Evolutionary conservation across 2,329 filamentous ascomycete genomes (phyloP), one percentile per base, ranked within the genome.

Genomic region (Rhytidhysteron rufulum): DNA sequence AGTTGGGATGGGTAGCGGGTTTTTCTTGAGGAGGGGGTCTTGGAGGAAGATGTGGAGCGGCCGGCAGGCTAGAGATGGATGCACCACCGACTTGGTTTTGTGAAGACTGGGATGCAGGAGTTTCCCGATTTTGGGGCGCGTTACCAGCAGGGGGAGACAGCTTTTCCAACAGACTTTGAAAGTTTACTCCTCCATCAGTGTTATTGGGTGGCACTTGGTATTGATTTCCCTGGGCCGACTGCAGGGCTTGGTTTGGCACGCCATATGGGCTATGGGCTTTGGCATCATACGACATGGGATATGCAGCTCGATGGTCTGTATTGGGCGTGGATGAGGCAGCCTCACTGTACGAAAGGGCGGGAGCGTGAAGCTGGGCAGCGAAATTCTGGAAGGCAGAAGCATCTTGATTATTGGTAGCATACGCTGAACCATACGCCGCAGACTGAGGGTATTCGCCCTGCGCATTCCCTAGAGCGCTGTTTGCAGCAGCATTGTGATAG

Each of bases 11-110:
- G 36, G 71, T 72, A 42, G 66, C 57, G 39, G 68, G 67, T 54
- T 70, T 68, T 44, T 73, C 71, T 57, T 73, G 72, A 27, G 70
- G 66, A 43, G 71, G 72, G 31, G 71, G 72, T 45, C 69, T 64
- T 27, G 71, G 64, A 53, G 71, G 72, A 6, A 74, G 70, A 44
- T 57, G 63, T 41, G 63, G 51, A 33, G 67, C 62, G 41, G 62
- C 62, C 25, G 68, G 62, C 32, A 65, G 50, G 36, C 65, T 58
- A 11, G 66, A 58, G 17, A 62, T 48, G 22, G 63, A 29, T 22
- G 60, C 52, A 43, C 65, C 57, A 40, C 54, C 57, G 52, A 57
- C 55, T 34, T 60, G 60, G 35, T 56, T 40, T 39, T 46, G 52
- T 44, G 56, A 46, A 48, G 59, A 56, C 37, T 58, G 59, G 46